These are phyloP conservation scores for Penicillium egyptiacum DNA, from an alignment of 495 filamentous ascomycete genomes.

Conservation along the genomic window DNA sequence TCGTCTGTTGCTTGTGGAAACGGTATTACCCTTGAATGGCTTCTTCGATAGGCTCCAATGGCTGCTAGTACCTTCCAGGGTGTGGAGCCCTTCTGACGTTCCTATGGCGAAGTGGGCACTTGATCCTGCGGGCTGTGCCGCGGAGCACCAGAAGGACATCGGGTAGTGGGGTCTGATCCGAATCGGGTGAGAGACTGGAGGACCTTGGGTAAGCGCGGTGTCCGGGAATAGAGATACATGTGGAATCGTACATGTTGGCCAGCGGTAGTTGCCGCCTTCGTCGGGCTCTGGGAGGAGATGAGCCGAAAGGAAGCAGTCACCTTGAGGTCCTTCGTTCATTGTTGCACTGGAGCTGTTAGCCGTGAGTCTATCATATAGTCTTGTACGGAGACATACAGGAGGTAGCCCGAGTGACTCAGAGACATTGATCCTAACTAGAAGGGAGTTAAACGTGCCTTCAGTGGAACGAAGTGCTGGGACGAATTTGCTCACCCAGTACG, in stretches of 20 bases:
- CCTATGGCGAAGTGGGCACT: constrained; percentile 42
- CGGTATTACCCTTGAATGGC: constrained; percentile 27
- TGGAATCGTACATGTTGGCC: constrained; percentile 32
- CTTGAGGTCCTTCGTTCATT: constrained; percentile 41
- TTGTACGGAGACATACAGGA: constrained; percentile 31
- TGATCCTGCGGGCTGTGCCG: constrained; percentile 31
- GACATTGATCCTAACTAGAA: constrained; percentile 42
- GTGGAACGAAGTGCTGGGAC: neutral
- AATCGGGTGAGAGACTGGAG: constrained; percentile 33
- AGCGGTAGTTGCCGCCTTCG: constrained; percentile 35
- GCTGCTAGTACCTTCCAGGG: constrained; percentile 31
- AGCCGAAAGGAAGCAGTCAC: constrained; percentile 38
- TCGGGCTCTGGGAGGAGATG: constrained; percentile 39
- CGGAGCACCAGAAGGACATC: constrained; percentile 39
- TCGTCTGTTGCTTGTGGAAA: neutral
- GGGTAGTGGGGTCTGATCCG: constrained; percentile 28
- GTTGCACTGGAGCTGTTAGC: constrained; percentile 35
- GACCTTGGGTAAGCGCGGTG: neutral
- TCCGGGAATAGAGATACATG: neutral
- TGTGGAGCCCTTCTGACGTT: constrained; percentile 43
- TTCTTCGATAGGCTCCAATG: constrained; percentile 38
- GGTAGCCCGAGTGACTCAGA: constrained; percentile 39
- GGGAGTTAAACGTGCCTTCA: constrained; percentile 8
- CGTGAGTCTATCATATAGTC: neutral
- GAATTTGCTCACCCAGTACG: constrained; percentile 31